These are phyloP conservation scores for Boletus tylopilopsis DNA, from an alignment of 768 basidiomycete species.

Conservation along the genomic window DNA sequence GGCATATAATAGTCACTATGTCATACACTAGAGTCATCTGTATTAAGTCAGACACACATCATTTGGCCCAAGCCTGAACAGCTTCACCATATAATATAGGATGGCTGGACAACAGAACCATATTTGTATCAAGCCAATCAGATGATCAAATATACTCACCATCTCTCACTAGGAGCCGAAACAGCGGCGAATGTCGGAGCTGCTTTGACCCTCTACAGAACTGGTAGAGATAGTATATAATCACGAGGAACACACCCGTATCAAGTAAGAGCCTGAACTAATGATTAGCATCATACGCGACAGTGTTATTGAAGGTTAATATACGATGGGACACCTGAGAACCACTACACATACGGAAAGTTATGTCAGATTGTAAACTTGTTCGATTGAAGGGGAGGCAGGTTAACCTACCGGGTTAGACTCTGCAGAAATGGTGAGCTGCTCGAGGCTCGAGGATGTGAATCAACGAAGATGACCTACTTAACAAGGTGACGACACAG, in stretches of 20 bases:
- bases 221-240: conserved; percentile 1
- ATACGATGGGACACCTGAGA: conserved; percentile 1
- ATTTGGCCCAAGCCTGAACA: too few relatives aligned
- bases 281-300: background rate
- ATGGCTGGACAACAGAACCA: background rate
- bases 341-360: background rate
- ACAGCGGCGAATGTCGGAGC: background rate
- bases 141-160: conserved; percentile 5
- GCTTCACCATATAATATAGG: conserved; percentile 2
- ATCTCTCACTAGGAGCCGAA: conserved; percentile 4
- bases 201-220: background rate
- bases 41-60: background rate
- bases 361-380: background rate
- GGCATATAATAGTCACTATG: background rate
- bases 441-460: background rate
- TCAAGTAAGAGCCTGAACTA: background rate
- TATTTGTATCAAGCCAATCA: background rate
- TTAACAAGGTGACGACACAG: background rate
- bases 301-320: background rate
- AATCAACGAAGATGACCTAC: background rate
- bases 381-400: background rate
- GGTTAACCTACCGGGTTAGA: background rate
- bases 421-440: background rate
- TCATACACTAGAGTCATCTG: conserved; percentile 5
- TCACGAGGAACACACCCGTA: background rate